phyloP scores from a whole-genome alignment of 1,284 basidiomycete genomes.

The Phellopilus nigrolimitatus region DNA sequence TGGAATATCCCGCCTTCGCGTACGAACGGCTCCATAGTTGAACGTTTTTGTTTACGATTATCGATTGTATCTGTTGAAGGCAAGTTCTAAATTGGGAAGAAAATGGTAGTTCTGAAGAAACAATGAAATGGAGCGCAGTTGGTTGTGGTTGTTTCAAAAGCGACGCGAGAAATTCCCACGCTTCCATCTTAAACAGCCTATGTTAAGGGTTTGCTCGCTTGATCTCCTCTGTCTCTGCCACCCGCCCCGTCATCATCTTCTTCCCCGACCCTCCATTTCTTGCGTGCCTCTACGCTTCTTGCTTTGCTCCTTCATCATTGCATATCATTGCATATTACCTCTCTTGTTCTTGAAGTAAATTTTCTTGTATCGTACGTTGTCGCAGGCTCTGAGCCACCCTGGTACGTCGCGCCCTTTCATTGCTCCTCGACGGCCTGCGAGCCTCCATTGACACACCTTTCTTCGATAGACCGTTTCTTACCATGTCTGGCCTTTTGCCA shows the following conservation, averaged over 20 bases:
- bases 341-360: constrained; percentile 4
- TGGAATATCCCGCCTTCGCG: background rate
- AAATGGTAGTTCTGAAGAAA: too few relatives aligned
- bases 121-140: too few relatives aligned
- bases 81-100: too few relatives aligned
- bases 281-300: constrained; percentile 17
- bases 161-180: too few relatives aligned
- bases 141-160: too few relatives aligned
- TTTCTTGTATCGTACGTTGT: constrained; percentile 1
- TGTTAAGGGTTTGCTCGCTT: too few relatives aligned
- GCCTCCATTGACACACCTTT: background rate
- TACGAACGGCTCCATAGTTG: too few relatives aligned
- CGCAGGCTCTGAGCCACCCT: constrained; percentile 6
- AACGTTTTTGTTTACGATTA: too few relatives aligned
- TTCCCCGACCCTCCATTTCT: constrained; percentile 22
- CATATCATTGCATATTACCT: constrained; percentile 1
- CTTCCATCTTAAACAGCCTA: too few relatives aligned
- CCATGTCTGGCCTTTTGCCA: constrained; percentile 18
- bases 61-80: background rate
- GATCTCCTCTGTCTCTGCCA: constrained; percentile 10
- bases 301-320: constrained; percentile 9
- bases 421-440: background rate
- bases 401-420: background rate
- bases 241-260: constrained; percentile 11
- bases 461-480: background rate